Evolutionary conservation across 2,329 filamentous ascomycete genomes (phyloP), one percentile per base, ranked within the genome.

Genomic region (Colletotrichum costaricense): DNA sequence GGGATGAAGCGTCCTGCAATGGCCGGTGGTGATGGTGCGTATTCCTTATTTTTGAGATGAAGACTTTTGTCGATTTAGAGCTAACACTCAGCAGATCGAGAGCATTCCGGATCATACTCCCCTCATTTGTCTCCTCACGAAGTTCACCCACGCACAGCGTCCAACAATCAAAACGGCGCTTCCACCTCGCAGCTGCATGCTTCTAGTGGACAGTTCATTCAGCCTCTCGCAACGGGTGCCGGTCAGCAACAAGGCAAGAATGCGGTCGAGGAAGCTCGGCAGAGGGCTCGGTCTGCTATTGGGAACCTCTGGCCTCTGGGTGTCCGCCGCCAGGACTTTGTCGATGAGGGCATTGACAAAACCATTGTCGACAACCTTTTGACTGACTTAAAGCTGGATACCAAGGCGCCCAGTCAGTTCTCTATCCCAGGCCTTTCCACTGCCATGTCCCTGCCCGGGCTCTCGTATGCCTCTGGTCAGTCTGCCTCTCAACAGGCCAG

Each of bases 251-350:
- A 26, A 26, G 30, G 30, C 14, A 56, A 54, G 24, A 63, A 19
- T 46, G 19, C 81, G 0, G 56, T 85, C 5, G 73, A 81, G 5
- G 85, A 88, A 65, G 86, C 84, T 38, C 88, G 85, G 67, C 90
- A 88, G 74, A 86, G 89, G 75, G 93, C 93, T 0, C 89, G 91
- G 78, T 89, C 90, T 28, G 92, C 93, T 4, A 90, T 95, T 52
- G 81, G 94, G 35, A 88, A 89, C 49, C 84, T 95, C 3, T 88
- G 86, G 83, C 86, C 88, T 1, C 80, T 94, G 72, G 93, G 94
- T 62, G 90, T 97, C 71, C 90, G 90, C 24, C 97, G 92, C 78
- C 88, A 93, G 67, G 89, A 94, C 73, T 92, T 96, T 69, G 85
- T 95, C 14, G 87, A 91, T 12, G 93, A 96, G 80, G 93, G 94